Conservation (phyloP, 108 stramenopile genomes). For the Discostella stelligeroides region DNA sequence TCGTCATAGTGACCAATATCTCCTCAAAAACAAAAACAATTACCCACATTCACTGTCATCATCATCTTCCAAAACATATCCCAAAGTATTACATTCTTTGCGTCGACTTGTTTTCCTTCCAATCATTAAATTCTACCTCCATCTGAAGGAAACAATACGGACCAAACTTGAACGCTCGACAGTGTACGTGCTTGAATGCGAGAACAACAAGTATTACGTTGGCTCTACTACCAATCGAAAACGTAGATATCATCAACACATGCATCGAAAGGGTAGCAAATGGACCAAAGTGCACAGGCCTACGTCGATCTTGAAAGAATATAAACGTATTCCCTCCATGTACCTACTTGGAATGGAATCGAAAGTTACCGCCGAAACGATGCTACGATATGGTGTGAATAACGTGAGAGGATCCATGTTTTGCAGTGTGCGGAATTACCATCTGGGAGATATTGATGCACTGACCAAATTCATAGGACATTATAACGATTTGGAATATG, state of each 20-base stretch:
- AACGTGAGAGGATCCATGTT: conserved; percentile 72
- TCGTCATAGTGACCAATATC: no score
- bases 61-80: not conserved
- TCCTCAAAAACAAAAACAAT: not conserved
- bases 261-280: conserved; percentile 50
- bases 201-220: conserved; percentile 67
- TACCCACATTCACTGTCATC: conserved; percentile 3
- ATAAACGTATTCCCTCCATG: conserved; percentile 50
- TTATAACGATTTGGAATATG: conserved; percentile 66
- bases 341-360: conserved; percentile 63
- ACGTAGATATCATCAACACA: conserved; percentile 53
- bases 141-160: not conserved
- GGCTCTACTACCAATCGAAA: conserved; percentile 63
- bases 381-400: conserved; percentile 63
- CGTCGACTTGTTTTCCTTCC: not conserved
- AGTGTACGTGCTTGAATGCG: conserved; percentile 67
- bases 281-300: conserved; percentile 66
- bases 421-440: conserved; percentile 47
- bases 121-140: not conserved
- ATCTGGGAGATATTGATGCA: conserved; percentile 46
- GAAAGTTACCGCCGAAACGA: conserved; percentile 60
- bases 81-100: no score
- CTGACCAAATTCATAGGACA: conserved; percentile 69
- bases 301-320: conserved; percentile 45
- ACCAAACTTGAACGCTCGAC: conserved; percentile 42